phyloP scores from a whole-genome alignment of 2,329 filamentous ascomycete genomes.

The Exserohilum turcica region DNA sequence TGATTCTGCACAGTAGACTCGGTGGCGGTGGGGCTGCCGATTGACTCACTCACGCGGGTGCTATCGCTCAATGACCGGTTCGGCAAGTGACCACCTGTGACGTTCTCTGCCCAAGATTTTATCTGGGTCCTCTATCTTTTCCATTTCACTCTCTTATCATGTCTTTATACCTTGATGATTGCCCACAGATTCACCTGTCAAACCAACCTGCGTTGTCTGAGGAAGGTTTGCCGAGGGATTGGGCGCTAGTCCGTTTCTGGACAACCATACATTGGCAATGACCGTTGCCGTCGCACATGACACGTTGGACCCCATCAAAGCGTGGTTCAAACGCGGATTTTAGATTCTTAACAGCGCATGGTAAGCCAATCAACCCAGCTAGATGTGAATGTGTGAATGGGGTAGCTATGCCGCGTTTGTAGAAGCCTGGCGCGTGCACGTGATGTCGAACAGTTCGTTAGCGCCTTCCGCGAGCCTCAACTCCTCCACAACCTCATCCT shows the following conservation, averaged over 20 bases:
- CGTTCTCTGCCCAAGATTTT: not conserved
- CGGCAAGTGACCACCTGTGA: not conserved
- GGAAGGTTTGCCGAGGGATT: constrained; percentile 6
- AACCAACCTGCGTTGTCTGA: not conserved
- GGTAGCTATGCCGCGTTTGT: too few species aligned
- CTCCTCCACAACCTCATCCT: not conserved
- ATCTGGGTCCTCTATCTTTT: not conserved
- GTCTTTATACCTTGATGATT: not conserved
- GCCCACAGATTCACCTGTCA: not conserved
- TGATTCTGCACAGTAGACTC: constrained; percentile 7
- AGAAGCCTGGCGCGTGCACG: not conserved
- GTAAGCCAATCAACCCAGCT: too few species aligned
- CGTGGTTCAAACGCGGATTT: too few species aligned
- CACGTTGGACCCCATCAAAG: too few species aligned
- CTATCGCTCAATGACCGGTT: constrained; percentile 2
- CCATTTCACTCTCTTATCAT: not conserved
- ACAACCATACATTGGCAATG: not conserved
- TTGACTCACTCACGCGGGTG: constrained; percentile 11
- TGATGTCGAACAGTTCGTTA: not conserved
- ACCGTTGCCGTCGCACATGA: not conserved
- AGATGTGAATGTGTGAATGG: too few species aligned
- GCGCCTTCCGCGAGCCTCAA: not conserved
- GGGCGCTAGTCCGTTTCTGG: constrained; percentile 3
- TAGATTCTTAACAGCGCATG: too few species aligned
- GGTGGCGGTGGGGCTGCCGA: constrained; percentile 9